Evolutionary conservation across 2,329 filamentous ascomycete species (phyloP), one percentile per base, ranked within the genome.

Genomic region (Pestalotiopsis sp.): DNA sequence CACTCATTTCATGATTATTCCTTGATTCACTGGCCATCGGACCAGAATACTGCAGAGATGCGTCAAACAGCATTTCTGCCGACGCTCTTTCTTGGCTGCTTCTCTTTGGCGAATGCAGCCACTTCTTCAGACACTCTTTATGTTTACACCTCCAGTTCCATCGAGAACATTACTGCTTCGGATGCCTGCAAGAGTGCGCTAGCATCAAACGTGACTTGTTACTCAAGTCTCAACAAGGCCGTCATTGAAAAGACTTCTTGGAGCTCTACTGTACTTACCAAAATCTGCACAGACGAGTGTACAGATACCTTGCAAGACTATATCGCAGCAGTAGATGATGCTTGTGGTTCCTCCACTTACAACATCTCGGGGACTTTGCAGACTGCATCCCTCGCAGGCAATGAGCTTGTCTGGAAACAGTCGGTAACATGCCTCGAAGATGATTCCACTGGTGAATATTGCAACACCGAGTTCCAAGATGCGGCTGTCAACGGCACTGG

Each of bases 381-480:
- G n/a, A n/a, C 58, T n/a, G 58, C 27, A 14, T 61, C 58, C 11
- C 17, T 12, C n/a, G 58, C 58, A 9, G 58, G 58, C 23, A n/a
- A n/a, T 17, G 27, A 38, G 58, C 27, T 61, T 5, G 9, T 61
- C 58, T 61, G 58, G 58, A 61, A 38, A n/a, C 58, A 61, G 27
- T 17, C 58, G 7, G 58, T 61, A 2, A 61, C 58, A 6, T 61
- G 58, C 11, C 23, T 61, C 23, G 31, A 25, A 4, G 58, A 61
- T 31, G 58, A 39, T n/a, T 61, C 58, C 9, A 31, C 58, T 6
- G 58, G 58, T 36, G 58, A 31, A 17, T 61, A 61, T n/a, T 61
- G 58, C 27, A 61, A 61, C 58, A 61, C 58, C 23, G 58, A 61
- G 9, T 61, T 61, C 27, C 58, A 61, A 38, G 58, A 61, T 61